Base-by-base conservation (phyloP, 352 stramenopile genomes). In the Blastocystis sp. region DNA sequence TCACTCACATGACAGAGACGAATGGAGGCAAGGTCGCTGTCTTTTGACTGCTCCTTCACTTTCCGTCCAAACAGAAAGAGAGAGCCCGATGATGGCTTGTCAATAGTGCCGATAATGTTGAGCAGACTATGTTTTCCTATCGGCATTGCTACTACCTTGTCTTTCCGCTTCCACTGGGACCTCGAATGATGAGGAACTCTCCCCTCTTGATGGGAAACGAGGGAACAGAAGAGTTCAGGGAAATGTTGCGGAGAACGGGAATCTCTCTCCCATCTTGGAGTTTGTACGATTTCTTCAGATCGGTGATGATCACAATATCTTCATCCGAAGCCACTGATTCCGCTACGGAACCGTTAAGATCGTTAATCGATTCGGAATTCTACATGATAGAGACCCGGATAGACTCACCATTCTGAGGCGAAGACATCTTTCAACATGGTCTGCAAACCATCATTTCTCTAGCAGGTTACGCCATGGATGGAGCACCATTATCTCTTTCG, bases 101-200 rank as follows among this genome's bases (percentile, higher is more conserved):
- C 87, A 63, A 88, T 88, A 16, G 69, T 63, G 0, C 87, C 87
- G 29, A 87, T 86, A 38, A 87, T 87, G 32, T 87, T 87, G 14
- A 88, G 53, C 4, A 88, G 24, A 46, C 61, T 87, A 32, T n/a
- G 38, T 65, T 63, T 87, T 7, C 72, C 36, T 76, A 21, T 53
- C 1, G 27, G 11, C 7, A 63, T 34, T 72, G 3, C 32, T 2
- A 2, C 36, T 72, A 61, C 69, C 53, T 87, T 14, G 81, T 87
- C 34, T 87, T 87, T 1, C 84, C 84, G 49, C 65, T 76, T 61
- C 84, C 84, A 27, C 65, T 86, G 14, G 64, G 57, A 42, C 84
- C 84, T 32, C 64, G 72, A 63, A 87, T 84, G n/a, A 87, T 79
- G 4, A 87, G 7, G 27, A 87, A 87, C 21, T 87, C 84, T 7